These are phyloP conservation scores for Phytophthora multivora DNA, from an alignment of 352 stramenopile genomes.

Conservation along the genomic window DNA sequence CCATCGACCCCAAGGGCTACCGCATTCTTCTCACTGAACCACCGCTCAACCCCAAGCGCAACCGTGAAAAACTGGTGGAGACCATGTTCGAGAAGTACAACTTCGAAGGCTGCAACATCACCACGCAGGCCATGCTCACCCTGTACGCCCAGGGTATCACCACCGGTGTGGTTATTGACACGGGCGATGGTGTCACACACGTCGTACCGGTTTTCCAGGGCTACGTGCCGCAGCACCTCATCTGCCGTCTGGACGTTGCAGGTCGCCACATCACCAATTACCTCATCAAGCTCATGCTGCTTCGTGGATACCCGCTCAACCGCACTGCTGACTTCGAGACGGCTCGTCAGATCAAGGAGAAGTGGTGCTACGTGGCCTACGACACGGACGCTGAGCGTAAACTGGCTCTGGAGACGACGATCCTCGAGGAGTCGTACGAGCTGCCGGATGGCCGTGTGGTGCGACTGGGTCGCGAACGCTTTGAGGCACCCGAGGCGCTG, in stretches of 20 bases:
- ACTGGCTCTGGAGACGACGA: conserved; percentile 90
- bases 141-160: conserved; percentile 92
- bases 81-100: conserved; percentile 95
- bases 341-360: conserved; percentile 94
- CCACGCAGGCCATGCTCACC: conserved; percentile 93
- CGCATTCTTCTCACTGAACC: conserved; percentile 94
- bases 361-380: conserved; percentile 93
- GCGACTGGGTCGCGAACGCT: conserved; percentile 94
- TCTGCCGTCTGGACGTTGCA: conserved; percentile 91
- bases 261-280: conserved; percentile 95
- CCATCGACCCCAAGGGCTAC: conserved; percentile 67
- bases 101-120: conserved; percentile 91
- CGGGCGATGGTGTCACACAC: conserved; percentile 93
- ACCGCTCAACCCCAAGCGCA: conserved; percentile 91
- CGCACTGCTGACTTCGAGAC: conserved; percentile 93
- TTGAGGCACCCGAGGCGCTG: conserved; percentile 95
- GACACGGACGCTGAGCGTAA: conserved; percentile 88
- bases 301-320: conserved; percentile 93
- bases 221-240: conserved; percentile 91
- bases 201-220: conserved; percentile 92
- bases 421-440: conserved; percentile 92
- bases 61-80: conserved; percentile 91
- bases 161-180: conserved; percentile 93
- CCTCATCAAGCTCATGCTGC: conserved; percentile 93
- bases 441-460: conserved; percentile 98